phyloP scores from a whole-genome alignment of 257 asterid species.

The Anisodus acutangulus region DNA sequence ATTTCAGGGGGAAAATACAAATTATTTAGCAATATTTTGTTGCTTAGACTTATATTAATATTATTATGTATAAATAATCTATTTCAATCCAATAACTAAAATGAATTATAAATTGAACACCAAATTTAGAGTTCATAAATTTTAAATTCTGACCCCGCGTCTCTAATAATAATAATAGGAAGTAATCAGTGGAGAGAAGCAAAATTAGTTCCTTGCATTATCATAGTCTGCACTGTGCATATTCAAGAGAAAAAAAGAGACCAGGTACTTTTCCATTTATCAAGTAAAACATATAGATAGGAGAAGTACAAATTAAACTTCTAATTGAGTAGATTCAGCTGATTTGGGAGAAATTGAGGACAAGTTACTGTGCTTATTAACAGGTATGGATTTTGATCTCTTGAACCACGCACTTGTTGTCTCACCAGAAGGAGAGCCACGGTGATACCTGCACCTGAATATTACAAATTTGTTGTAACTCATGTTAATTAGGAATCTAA shows the following conservation, averaged over 20 bases:
- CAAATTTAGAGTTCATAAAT: background rate
- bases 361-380: background rate
- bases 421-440: constrained; percentile 14
- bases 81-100: background rate
- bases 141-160: background rate
- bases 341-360: constrained; percentile 32
- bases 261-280: background rate
- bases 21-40: background rate
- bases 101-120: background rate
- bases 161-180: no score
- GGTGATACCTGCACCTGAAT: constrained; percentile 37
- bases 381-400: constrained; percentile 38
- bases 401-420: constrained; percentile 25
- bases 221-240: background rate
- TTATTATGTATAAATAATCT: background rate
- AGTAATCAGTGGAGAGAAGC: background rate
- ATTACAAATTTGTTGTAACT: background rate
- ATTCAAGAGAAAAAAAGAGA: background rate
- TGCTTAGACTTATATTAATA: background rate
- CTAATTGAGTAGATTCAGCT: constrained; percentile 28
- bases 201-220: background rate
- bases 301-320: background rate
- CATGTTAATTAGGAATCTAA: background rate
- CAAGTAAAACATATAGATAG: background rate
- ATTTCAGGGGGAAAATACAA: no score